Base-by-base conservation (phyloP, 768 basidiomycete genomes). In the Leccinum pellstonianum region DNA sequence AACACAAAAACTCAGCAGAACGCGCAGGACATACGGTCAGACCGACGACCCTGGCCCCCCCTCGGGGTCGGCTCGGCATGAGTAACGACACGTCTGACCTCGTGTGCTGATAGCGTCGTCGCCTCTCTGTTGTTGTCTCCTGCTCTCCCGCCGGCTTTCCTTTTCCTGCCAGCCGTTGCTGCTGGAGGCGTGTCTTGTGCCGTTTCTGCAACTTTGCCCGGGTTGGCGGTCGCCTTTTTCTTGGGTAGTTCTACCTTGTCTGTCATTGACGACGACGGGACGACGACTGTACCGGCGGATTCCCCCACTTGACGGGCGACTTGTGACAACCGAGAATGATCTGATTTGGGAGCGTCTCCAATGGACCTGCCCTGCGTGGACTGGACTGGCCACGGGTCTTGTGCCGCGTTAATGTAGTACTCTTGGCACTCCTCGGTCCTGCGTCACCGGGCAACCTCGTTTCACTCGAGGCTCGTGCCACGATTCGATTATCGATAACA, bases 261-360 rank as follows among this genome's bases (percentile, higher is more conserved):
- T 57, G 65, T 70, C 70, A 74, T 73, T 35, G 35, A 35, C 35
- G 64, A 48, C 29, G 56, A 49, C 46, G 55, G 49, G 49, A 60
- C 46, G 49, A 60, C 46, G n/a, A 62, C 53, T 56, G 58, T 55
- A 55, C 25, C 23, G 47, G 52, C 23, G 47, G 52, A 38, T 54
- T 48, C 48, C 55, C 53, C 49, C 27, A 21, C 55, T 67, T 59
- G 63, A 41, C 53, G 55, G 54, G 50, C 54, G 59, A 63, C 57
- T 46, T 35, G 60, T 63, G 66, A 61, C 54, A 47, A 54, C 60
- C 50, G 37, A 58, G 52, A 49, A 29, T 54, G 60, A 64, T 64
- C 64, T 61, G 73, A 64, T 75, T 70, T 68, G 62, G 70, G 72
- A 57, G 57, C 56, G 68, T 56, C 56, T 58, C 33, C 33, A 35